Base-by-base conservation (phyloP, 352 stramenopile species). In the Globisporangium cylindrosporum region DNA sequence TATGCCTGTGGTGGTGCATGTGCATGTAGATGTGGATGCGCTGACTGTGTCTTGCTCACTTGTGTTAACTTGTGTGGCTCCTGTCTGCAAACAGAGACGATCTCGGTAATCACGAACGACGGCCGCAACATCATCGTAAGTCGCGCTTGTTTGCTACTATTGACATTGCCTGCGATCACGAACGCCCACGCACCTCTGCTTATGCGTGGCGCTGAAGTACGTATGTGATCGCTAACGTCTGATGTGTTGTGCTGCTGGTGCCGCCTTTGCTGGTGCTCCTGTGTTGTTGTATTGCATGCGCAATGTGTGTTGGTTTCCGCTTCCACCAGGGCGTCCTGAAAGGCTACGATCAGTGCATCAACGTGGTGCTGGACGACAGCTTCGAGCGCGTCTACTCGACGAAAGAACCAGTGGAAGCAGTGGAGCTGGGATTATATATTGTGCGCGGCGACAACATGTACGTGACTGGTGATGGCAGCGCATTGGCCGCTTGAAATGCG, bases 371-470 rank as follows among this genome's bases (percentile, higher is more conserved):
- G 62, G 84, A 97, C 74, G 88, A 98, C 74, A 97, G 89, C 80
- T 96, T 97, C 64, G 94, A 98, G 81, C 89, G 94, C 69, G 89
- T 98, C 6, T 98, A 95, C 79, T 97, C 91, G 59, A 75, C 82
- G 43, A 93, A 95, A 63, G 84, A 93, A 41, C 92, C 90, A 8
- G 93, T 98, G 43, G 90, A 98, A 59, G 83, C 89, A 25, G 89
- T 97, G 24, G 83, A 93, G 67, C 79, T 98, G 9, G 95, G 95
- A 32, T 77, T 98, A 27, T 98, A 98, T 70, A 97, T 98, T 68
- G 84, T 98, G 49, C 88, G 95, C 57, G 95, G 94, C 25, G 93
- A 98, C 79, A 98, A 98, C 76, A 97, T 98, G 90, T 96, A 79
- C 71, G 81, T 60, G 10, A 25, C 25, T 25, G 27, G 27, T n/a